Evolutionary conservation across 768 basidiomycete species (phyloP).

Genomic region (Suillus subaureus): DNA sequence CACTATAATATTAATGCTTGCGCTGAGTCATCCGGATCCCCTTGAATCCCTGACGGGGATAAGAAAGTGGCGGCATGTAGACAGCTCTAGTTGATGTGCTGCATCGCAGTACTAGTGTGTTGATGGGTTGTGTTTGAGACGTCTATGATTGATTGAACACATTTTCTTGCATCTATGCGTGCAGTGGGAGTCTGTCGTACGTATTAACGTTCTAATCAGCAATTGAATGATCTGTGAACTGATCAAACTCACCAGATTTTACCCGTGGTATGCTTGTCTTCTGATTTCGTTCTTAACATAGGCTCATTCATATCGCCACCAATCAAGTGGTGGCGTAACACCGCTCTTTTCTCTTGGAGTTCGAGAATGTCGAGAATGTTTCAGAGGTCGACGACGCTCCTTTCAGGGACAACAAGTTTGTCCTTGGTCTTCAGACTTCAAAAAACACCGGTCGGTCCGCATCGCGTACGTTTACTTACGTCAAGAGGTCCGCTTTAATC

Average conservation of each 20-base stretch:
- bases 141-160: background rate
- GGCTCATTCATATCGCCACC: background rate
- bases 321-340: background rate
- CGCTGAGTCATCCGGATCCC: background rate
- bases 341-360: background rate
- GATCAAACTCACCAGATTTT: background rate
- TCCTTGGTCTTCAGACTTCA: background rate
- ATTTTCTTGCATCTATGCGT: background rate
- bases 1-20: background rate
- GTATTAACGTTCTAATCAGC: background rate
- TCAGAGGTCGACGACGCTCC: background rate
- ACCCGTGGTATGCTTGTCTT: background rate
- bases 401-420: background rate
- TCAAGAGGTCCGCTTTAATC: background rate
- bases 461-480: background rate
- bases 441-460: background rate
- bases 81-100: background rate
- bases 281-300: background rate
- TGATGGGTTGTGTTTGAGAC: conserved; percentile 2
- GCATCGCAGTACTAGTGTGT: background rate
- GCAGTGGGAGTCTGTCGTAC: background rate
- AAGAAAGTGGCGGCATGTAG: background rate
- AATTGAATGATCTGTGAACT: background rate
- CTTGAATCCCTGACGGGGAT: background rate
- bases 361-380: background rate